A percentile compares a stretch with the other conserved stretches of the same genome.
These are phyloP conservation scores for Globisporangium recalcitrans DNA, from an alignment of 352 stramenopile species.

Conservation along the genomic window DNA sequence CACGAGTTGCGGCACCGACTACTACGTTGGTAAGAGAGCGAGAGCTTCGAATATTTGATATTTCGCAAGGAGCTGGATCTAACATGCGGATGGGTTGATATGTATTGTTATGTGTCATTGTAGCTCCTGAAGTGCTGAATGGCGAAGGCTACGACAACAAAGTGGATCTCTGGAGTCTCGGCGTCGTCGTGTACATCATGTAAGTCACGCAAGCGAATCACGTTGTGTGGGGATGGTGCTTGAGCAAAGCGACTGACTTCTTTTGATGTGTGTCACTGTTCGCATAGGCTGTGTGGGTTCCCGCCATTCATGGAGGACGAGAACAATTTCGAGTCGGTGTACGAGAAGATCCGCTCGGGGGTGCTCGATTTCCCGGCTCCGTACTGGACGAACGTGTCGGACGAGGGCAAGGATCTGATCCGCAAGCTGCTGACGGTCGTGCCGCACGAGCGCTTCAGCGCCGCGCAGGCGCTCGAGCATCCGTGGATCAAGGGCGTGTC, in stretches of 20 bases:
- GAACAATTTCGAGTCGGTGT: conserved; percentile 75
- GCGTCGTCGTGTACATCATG: conserved; percentile 88
- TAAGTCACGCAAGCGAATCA: conserved; percentile 20
- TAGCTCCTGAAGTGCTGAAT: conserved; percentile 77
- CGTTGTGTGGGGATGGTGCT: background rate
- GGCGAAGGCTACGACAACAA: conserved; percentile 85
- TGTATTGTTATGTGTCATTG: background rate
- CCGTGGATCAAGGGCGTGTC: conserved; percentile 81
- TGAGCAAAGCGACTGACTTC: background rate
- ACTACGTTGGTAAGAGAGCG: conserved; percentile 64
- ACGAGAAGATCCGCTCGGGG: conserved; percentile 79
- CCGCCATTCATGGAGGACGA: conserved; percentile 82
- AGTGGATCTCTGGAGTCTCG: conserved; percentile 82
- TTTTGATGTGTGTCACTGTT: background rate
- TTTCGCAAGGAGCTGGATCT: background rate
- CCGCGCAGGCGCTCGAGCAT: conserved; percentile 63
- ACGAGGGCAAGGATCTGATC: conserved; percentile 81
- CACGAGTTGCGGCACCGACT: conserved; percentile 85
- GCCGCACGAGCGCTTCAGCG: conserved; percentile 66
- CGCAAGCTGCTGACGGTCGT: conserved; percentile 71
- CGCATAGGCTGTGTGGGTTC: conserved; percentile 68
- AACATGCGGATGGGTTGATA: background rate
- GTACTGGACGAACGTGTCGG: conserved; percentile 86
- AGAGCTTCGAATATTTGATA: conserved; percentile 1
- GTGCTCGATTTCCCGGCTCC: conserved; percentile 74